Conservation (phyloP, 345 rosid genomes). For the Acer negundo region DNA sequence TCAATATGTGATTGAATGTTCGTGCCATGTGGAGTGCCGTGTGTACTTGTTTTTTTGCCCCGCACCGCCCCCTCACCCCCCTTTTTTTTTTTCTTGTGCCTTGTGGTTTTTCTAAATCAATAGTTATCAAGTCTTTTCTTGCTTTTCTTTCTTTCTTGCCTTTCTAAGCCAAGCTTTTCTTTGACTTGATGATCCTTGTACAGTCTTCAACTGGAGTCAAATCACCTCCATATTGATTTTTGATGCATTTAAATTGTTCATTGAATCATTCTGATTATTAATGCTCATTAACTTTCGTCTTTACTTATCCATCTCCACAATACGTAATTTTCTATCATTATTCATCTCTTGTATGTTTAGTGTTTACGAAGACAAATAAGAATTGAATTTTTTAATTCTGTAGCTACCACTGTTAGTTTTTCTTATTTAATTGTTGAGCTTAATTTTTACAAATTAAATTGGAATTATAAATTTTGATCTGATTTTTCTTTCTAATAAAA, state of each 20-base stretch:
- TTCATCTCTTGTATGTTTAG: background rate
- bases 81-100: background rate
- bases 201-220: background rate
- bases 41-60: background rate
- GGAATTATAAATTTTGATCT: background rate
- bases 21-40: too few species aligned
- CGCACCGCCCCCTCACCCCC: too few species aligned
- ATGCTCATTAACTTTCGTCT: background rate
- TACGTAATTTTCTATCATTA: background rate
- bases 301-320: background rate
- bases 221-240: background rate
- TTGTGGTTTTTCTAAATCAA: background rate
- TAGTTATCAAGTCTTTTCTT: constrained; percentile 9
- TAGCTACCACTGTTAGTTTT: too few species aligned
- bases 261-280: background rate
- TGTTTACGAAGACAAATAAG: background rate
- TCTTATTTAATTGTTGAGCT: too few species aligned
- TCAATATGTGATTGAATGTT: background rate
- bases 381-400: too few species aligned
- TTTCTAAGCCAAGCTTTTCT: background rate
- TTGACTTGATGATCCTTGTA: background rate
- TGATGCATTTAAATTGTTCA: background rate
- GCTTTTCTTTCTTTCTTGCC: background rate
- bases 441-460: background rate
- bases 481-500: too few species aligned